Evolutionary conservation across 2,329 filamentous ascomycete species (phyloP), one percentile per base, ranked within the genome.

Genomic region (Nemania diffusa): DNA sequence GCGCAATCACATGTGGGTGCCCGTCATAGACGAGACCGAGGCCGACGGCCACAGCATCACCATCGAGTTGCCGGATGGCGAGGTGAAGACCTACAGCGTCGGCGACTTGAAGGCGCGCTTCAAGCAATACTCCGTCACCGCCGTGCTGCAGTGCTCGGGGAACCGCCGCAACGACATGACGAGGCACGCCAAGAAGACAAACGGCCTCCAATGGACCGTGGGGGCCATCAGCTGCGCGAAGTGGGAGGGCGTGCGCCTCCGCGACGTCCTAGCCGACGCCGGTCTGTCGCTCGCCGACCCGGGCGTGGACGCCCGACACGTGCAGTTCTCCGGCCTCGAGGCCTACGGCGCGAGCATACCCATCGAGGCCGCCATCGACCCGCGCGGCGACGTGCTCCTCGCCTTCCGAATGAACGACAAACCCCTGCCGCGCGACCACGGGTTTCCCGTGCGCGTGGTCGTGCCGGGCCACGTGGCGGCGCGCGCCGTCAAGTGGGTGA

Each of bases 401-500:
- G 89, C 90, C 0, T 91, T 88, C 71, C 82, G 83, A 55, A 92
- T 92, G 90, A 92, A 92, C 69, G 89, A 87, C 57, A 75, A 84
- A 64, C 82, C 87, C 0, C 79, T 92, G 1, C 88, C 89, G 0
- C 84, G 83, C 1, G 89, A 91, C 66, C 90, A 92, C 71, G 90
- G 90, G 0, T 91, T 84, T 71, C 90, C 90, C 0, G 77, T 91
- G 15, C 82, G 89, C 1, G 84, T 85, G 0, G 81, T 91, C 2
- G 87, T 91, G 0, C 88, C 90, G 0, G 90, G 90, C 0, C 85
- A 88, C 57, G 89, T 91, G 1, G 90, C 89, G 0, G 90, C 89
- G 0, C 83, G 90, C 1, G 89, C 86, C 5, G 89, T 91, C 70
- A 92, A 92, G 74, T 92, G 90, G 90, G 80, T 92, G 1, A 87